Evolutionary conservation across 164 flowering plant species (phyloP), one percentile per base, ranked within the genome.

Genomic region (Magnolia changhungtana): DNA sequence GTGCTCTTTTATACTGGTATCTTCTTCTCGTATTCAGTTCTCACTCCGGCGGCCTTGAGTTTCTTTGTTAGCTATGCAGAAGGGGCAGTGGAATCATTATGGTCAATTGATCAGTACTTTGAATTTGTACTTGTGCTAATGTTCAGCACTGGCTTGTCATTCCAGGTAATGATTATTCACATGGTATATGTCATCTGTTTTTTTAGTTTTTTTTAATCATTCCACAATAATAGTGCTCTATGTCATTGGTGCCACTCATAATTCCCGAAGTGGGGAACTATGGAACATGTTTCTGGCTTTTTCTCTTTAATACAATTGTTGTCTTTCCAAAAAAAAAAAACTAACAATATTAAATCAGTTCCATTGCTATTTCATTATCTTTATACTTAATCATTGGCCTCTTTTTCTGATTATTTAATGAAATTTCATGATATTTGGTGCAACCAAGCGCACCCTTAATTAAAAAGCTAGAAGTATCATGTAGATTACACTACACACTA

Each of bases 91-190:
- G 99, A 96, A 80, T 96, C 99, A 18, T 75, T 96, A 71, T 96
- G 99, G 99, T 96, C 99, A 49, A 96, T 94, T 77, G 97, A 94
- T 83, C 98, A 94, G 67, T 96, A 96, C 86, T 96, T 96, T 69
- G 99, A 96, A 83, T 96, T 94, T 84, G 98, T 96, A 14, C 91
- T 96, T 11, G 91, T 94, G 63, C 97, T 96, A 61, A 89, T 94
- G 98, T 92, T 96, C 85, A 94, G 98, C 85, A 96, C 98, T 0
- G 99, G 98, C 61, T 83, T 94, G 84, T 94, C 97, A 78, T 96
- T 96, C 82, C 99, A 96, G 97, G 99, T 96, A 80, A 78, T 21
- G 16, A 3, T 71, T 73, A 11, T 51, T 37, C 20, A 52, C 23
- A 24, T 50, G 21, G 8, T 49, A n/a, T 55, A 11, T n/a, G 23